Evolutionary conservation across 768 basidiomycete species (phyloP).

Genomic region (Termitomyces sp.): DNA sequence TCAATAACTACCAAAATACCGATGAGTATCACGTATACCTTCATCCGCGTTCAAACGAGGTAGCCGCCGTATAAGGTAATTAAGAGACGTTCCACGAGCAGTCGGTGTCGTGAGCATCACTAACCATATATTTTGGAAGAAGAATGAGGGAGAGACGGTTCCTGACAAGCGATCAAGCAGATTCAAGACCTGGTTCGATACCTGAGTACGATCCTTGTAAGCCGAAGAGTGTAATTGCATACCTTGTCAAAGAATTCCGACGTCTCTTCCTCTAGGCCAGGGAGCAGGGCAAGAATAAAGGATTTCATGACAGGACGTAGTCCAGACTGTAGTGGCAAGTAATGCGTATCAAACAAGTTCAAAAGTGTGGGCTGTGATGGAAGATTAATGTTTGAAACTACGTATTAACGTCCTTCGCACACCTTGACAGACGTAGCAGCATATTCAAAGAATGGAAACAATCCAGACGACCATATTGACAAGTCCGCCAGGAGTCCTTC

Average conservation of each 20-base stretch:
- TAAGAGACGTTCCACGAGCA: constrained; percentile 80
- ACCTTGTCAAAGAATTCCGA: constrained; percentile 96
- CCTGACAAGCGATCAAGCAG: constrained; percentile 79
- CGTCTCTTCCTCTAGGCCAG: constrained; percentile 95
- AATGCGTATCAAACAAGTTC: constrained; percentile 89
- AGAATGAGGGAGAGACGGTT: constrained; percentile 82
- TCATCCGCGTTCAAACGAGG: constrained; percentile 66
- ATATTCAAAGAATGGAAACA: constrained; percentile 99
- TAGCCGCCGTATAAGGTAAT: constrained; percentile 78
- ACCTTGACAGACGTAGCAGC: constrained; percentile 99
- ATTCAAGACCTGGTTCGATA: constrained; percentile 53
- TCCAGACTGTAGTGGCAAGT: constrained; percentile 75
- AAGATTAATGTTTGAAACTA: neutral
- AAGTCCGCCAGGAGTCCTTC: constrained; percentile 87
- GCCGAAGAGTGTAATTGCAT: constrained; percentile 4
- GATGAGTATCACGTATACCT: constrained; percentile 33
- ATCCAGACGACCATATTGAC: constrained; percentile 88
- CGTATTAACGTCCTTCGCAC: constrained; percentile 7
- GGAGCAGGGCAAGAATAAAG: constrained; percentile 87
- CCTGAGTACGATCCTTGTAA: neutral
- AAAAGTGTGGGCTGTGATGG: constrained; percentile 68
- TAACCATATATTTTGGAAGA: constrained; percentile 94
- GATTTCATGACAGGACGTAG: constrained; percentile 92
- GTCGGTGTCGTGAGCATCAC: constrained; percentile 86
- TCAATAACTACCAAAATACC: neutral